phyloP scores from a whole-genome alignment of 1,284 basidiomycete genomes.

The Vanrija humicola region DNA sequence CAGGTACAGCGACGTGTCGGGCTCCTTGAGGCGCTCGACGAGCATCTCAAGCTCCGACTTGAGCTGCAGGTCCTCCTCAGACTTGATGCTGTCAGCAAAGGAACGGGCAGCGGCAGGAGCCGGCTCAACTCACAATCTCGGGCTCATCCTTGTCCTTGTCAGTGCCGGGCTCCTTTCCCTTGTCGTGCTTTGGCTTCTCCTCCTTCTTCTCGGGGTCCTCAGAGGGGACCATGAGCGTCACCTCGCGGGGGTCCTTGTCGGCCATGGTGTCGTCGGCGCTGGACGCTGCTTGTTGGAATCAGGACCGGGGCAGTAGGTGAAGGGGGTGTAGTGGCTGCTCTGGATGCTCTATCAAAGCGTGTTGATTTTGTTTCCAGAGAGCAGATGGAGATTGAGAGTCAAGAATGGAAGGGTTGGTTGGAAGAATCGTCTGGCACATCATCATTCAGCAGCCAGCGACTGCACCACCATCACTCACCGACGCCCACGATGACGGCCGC shows the following conservation, averaged over 20 bases:
- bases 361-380: not conserved
- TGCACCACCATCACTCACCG: no score
- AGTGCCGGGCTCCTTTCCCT: constrained; percentile 39
- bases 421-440: not conserved
- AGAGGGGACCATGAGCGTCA: constrained; percentile 48
- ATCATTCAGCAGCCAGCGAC: no score
- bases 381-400: not conserved
- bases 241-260: constrained; percentile 29
- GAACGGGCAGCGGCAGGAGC: no score
- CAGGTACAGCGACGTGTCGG: constrained; percentile 75
- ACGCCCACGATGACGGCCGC: no score
- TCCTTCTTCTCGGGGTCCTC: constrained; percentile 50
- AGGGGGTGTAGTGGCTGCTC: not conserved
- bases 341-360: not conserved
- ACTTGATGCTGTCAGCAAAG: constrained; percentile 53
- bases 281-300: not conserved
- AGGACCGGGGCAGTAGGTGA: not conserved
- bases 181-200: constrained; percentile 51
- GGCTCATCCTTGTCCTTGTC: constrained; percentile 62
- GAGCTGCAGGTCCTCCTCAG: constrained; percentile 91
- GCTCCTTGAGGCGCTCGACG: constrained; percentile 91
- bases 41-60: constrained; percentile 97
- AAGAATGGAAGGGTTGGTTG: not conserved
- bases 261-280: constrained; percentile 13
- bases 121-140: constrained; percentile 64